Evolutionary conservation across 1,139 yeast genomes (phyloP).

Genomic region (Hansenula sp.): DNA sequence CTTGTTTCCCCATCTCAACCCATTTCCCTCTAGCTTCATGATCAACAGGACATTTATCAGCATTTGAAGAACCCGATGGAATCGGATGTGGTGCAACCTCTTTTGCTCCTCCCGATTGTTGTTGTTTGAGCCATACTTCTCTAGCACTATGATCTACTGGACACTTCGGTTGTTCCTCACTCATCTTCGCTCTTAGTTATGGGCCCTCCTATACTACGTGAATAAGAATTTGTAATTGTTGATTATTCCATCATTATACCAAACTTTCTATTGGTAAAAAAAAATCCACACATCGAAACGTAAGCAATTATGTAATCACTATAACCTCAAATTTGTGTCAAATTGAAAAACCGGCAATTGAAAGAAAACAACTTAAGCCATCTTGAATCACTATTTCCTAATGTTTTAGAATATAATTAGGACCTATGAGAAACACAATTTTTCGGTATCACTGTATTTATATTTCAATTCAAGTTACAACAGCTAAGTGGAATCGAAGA

Average conservation of each 20-base stretch:
- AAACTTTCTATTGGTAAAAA: background rate
- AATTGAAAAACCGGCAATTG: no score
- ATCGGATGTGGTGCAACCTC: slow-evolving; percentile 20
- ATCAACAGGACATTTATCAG: slow-evolving; percentile 48
- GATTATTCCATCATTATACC: background rate
- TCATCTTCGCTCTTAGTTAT: background rate
- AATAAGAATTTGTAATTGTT: background rate
- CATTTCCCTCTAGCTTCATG: slow-evolving; percentile 47
- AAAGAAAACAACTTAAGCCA: no score
- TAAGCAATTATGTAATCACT: background rate
- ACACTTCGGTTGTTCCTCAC: slow-evolving; percentile 38
- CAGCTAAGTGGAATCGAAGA: no score
- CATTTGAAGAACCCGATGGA: slow-evolving; percentile 6
- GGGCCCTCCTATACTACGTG: no score
- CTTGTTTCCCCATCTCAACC: slow-evolving; percentile 24
- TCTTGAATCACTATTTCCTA: no score
- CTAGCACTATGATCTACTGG: slow-evolving; percentile 68
- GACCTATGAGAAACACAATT: no score
- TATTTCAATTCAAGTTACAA: no score
- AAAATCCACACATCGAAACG: no score
- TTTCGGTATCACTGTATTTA: no score
- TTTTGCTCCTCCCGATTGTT: no score
- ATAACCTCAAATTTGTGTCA: background rate
- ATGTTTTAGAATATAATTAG: no score
- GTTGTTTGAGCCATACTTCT: slow-evolving; percentile 51